Base-by-base conservation (phyloP, 208 protist species). In the Endotrypanum monterogeii region DNA sequence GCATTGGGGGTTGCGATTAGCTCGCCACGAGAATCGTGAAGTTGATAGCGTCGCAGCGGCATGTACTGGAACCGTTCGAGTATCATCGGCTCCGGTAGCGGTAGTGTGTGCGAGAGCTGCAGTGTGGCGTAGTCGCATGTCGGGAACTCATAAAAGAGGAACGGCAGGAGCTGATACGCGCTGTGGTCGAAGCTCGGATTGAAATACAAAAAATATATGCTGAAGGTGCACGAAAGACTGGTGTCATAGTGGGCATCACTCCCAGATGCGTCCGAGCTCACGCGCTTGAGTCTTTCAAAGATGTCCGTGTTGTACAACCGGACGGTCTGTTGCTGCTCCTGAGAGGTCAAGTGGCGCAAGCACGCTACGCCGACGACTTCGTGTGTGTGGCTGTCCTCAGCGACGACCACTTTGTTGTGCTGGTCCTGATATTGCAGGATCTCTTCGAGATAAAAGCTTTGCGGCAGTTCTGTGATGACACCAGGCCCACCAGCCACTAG, bases 391-490 rank as follows among this genome's bases (percentile, higher is more conserved):
- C 83, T 66, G 73, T 96, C 88, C 74, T 98, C 92, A 1, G 94
- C 94, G 25, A 95, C 81, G 51, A 93, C 44, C 16, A 97, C 91
- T 67, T 95, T 95, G 71, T 96, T 79, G 52, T 76, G 66, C 23
- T 32, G 67, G 67, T 97, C 86, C 79, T 98, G 94, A 57, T 93
- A 77, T 78, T 96, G 91, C 25, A 98, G 79, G 20, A 92, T 71
- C 81, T 98, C 94, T 25, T 96, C 94, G 30, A 98, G 70, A 71
- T 87, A 98, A 71, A 97, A 96, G 46, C 94, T 81, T 1, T 73
- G 54, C 14, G 89, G 90, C 28, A 96, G 62, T 32, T 82, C 74
- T 30, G 92, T 97, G 61, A 96, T 84, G 48, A 97, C 84, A 25
- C 91, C 94, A 0, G 66, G 70, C 6, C 72, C 71, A 28, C 85